A percentile compares a stretch with the other conserved stretches of the same genome.
Evolutionary conservation across 2,329 filamentous ascomycete genomes (phyloP).

Genomic region (Penicillium sp.): DNA sequence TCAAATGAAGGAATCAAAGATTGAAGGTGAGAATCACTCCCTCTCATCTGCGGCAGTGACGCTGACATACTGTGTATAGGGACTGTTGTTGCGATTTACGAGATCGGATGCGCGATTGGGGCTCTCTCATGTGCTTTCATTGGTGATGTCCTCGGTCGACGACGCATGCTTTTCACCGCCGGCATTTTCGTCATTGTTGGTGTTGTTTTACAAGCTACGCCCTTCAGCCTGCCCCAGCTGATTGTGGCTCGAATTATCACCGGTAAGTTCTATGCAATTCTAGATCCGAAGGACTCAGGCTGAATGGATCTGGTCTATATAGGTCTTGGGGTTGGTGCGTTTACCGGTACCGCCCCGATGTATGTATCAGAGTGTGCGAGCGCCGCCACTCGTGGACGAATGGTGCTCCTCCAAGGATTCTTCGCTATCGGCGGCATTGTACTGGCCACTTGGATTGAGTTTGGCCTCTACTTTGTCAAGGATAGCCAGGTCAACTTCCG

Average conservation of each 20-base stretch:
- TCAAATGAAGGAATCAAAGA: not conserved
- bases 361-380: not conserved
- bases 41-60: not conserved
- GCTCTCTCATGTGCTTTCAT: constrained; percentile 12
- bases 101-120: constrained; percentile 22
- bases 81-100: not conserved
- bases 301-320: not conserved
- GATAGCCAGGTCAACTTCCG: not conserved
- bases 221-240: constrained; percentile 10
- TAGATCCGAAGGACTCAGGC: not conserved
- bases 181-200: constrained; percentile 16
- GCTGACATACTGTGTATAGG: not conserved
- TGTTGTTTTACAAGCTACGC: constrained; percentile 17
- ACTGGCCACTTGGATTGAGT: not conserved
- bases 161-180: constrained; percentile 16
- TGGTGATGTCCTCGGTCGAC: constrained; percentile 20
- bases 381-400: not conserved
- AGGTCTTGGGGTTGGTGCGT: not conserved
- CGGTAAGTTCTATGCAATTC: not conserved
- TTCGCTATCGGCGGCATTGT: not conserved
- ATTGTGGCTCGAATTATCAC: constrained; percentile 9
- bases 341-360: not conserved
- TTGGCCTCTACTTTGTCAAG: not conserved
- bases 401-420: not conserved
- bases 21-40: not conserved